Conservation (phyloP, 139 green algal genomes). For the Yamagishiella unicocca region DNA sequence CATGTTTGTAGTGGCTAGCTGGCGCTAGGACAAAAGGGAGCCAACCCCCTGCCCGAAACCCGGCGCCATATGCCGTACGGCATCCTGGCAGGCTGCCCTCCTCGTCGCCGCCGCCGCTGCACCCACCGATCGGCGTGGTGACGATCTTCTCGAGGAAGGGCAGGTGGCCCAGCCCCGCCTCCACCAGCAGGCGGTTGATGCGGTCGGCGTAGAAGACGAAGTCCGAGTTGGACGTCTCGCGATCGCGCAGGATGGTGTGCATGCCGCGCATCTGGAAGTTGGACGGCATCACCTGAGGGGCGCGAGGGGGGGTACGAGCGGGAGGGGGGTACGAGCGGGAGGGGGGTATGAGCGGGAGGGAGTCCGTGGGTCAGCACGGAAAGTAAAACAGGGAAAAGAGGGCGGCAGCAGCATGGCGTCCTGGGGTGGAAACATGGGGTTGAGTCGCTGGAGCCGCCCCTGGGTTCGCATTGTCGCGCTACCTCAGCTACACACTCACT, state of each 20-base stretch:
- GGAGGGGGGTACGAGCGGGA: neutral
- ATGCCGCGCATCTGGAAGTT: constrained; percentile 97
- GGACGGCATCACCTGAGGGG: constrained; percentile 83
- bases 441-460: too few species aligned
- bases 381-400: too few species aligned
- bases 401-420: too few species aligned
- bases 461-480: neutral
- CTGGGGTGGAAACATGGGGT: too few species aligned
- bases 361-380: too few species aligned
- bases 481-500: too few species aligned
- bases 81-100: too few species aligned
- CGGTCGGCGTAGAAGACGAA: constrained; percentile 94
- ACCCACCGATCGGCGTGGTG: constrained; percentile 84
- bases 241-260: constrained; percentile 98
- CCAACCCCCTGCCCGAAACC: too few species aligned
- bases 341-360: neutral
- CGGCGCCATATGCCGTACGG: too few species aligned
- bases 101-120: too few species aligned
- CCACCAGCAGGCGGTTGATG: constrained; percentile 78
- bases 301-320: neutral
- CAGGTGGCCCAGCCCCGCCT: constrained; percentile 92
- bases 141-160: constrained; percentile 94
- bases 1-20: too few species aligned
- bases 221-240: constrained; percentile 83
- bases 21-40: too few species aligned